Evolutionary conservation across 306 rosid species (phyloP).

Genomic region (Chamaecrista fasciculata): DNA sequence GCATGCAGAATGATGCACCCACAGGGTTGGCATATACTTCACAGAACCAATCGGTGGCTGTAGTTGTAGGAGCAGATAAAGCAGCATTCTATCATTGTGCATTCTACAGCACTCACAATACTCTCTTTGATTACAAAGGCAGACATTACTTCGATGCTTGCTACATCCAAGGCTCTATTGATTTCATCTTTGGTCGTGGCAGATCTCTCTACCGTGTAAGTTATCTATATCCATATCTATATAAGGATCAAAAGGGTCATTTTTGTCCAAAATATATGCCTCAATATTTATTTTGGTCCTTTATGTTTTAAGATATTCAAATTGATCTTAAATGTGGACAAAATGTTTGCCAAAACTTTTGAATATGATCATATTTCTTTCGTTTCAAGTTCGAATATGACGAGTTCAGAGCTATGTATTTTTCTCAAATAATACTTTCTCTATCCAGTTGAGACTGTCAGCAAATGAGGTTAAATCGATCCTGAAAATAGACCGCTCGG

Average conservation of each 20-base stretch:
- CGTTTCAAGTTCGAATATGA: too few species aligned
- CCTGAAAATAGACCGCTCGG: too few species aligned
- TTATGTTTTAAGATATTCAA: too few species aligned
- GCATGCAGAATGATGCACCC: constrained; percentile 97
- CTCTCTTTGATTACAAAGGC: constrained; percentile 85
- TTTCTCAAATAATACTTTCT: too few species aligned
- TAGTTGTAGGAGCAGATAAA: constrained; percentile 71
- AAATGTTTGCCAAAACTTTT: too few species aligned
- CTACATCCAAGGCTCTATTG: constrained; percentile 85
- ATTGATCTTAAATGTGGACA: too few species aligned
- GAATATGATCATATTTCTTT: too few species aligned
- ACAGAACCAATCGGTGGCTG: constrained; percentile 94
- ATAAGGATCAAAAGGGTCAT: not conserved
- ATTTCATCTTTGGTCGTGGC: constrained; percentile 89
- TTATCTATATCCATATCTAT: not conserved
- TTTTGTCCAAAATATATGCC: not conserved
- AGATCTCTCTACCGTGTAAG: constrained; percentile 56
- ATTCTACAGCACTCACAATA: constrained; percentile 88
- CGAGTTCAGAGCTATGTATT: too few species aligned
- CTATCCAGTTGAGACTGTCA: too few species aligned
- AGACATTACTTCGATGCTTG: constrained; percentile 75
- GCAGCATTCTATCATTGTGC: constrained; percentile 84
- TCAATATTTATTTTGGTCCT: too few species aligned
- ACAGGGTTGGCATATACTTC: constrained; percentile 91
- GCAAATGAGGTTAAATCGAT: too few species aligned